Conservation (phyloP, 148 eudicot genomes). For the Fagopyrum tataricum region DNA sequence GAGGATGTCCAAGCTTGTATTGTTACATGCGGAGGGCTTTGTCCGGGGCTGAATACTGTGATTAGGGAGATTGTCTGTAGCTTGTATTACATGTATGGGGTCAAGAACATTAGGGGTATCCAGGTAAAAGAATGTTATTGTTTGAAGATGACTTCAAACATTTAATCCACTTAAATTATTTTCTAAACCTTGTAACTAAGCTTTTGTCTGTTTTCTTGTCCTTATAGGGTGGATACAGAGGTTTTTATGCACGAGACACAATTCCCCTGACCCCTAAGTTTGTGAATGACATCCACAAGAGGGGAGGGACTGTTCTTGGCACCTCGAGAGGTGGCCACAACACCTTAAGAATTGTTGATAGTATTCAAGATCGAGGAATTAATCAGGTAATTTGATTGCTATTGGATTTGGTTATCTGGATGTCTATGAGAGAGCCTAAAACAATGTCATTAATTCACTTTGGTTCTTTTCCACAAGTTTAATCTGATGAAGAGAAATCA, state of each 20-base stretch:
- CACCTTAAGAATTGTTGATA: constrained; percentile 11
- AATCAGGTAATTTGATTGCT: constrained; percentile 9
- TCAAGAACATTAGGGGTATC: constrained; percentile 60
- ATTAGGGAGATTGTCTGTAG: constrained; percentile 78
- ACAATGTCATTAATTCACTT: neutral
- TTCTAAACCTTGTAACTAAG: neutral
- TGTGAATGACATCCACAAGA: constrained; percentile 15
- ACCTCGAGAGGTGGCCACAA: constrained; percentile 14
- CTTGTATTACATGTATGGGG: constrained; percentile 74
- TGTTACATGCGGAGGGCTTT: constrained; percentile 85
- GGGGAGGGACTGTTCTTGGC: constrained; percentile 14
- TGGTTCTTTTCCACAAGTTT: neutral
- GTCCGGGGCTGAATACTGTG: constrained; percentile 91
- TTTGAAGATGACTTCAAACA: neutral
- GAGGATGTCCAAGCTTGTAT: constrained; percentile 81
- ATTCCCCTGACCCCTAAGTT: constrained; percentile 13
- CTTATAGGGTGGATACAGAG: constrained; percentile 13
- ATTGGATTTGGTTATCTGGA: neutral
- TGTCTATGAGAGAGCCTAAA: neutral
- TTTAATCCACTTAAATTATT: neutral
- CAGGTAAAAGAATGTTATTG: constrained; percentile 36
- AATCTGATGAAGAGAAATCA: neutral
- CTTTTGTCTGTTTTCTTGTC: no score
- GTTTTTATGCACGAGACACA: constrained; percentile 14
- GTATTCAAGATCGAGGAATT: constrained; percentile 17